phyloP scores from a whole-genome alignment of 2,329 filamentous ascomycete species.

The Corinectria fuckeliana region DNA sequence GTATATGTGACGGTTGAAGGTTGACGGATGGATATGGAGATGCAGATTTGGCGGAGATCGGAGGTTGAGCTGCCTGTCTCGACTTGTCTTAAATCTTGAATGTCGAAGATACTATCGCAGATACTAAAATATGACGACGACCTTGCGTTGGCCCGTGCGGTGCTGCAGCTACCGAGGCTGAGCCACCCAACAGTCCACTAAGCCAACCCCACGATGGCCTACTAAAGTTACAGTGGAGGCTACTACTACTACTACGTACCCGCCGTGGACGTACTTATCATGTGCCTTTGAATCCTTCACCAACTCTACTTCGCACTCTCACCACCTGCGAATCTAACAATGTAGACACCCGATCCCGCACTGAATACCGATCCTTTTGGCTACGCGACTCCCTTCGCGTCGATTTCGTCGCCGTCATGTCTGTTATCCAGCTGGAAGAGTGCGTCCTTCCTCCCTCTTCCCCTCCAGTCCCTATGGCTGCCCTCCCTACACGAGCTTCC shows the following conservation, averaged over 20 bases:
- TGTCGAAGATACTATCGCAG: constrained; percentile 17
- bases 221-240: no score
- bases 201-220: constrained; percentile 22
- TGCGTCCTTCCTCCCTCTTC: constrained; percentile 28
- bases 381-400: constrained; percentile 7
- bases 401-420: constrained; percentile 38
- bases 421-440: constrained; percentile 49
- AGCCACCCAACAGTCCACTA: constrained; percentile 10
- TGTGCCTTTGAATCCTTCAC: constrained; percentile 11
- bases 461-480: background rate
- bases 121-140: background rate
- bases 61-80: background rate
- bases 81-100: background rate
- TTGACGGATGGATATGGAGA: background rate
- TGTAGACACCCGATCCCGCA: constrained; percentile 18
- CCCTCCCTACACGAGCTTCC: no score
- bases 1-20: background rate
- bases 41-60: background rate
- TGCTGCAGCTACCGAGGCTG: constrained; percentile 28
- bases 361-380: background rate
- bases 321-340: constrained; percentile 19
- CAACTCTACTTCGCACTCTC: background rate
- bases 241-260: background rate
- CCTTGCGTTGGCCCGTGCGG: constrained; percentile 24
- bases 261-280: no score